Base-by-base conservation (phyloP, 345 rosid genomes). In the Rhodamnia rubescens region DNA sequence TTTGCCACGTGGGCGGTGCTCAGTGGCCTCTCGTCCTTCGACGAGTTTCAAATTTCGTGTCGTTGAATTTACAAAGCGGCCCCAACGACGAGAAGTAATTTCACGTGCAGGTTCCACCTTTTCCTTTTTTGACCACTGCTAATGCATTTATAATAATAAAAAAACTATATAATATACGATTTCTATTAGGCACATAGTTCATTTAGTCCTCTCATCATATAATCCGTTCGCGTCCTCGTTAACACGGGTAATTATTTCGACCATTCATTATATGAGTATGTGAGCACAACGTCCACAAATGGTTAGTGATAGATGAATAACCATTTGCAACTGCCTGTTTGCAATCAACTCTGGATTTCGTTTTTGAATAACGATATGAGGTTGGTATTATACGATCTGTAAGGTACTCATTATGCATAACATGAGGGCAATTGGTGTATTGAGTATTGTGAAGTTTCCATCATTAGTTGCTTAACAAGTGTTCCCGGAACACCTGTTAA, bases 281-380 rank as follows among this genome's bases (percentile, higher is more conserved):
- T 32, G n/a, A 0, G 1, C 0, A 6, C 3, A 29, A 64, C 36
- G 7, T 18, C 44, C 0, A 0, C 5, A 8, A n/a, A n/a, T n/a
- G n/a, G n/a, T n/a, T n/a, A n/a, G n/a, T 64, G 1, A 32, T 29
- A 18, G n/a, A n/a, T n/a, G n/a, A n/a, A n/a, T n/a, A n/a, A 29
- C 42, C 40, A 15, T 29, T 15, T 61, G 3, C 40, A 3, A 36
- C 40, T 36, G 3, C 40, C 40, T 36, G 3, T 36, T 36, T 36
- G 22, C 0, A 0, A 27, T 61, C 74, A 1, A 29, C 36, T 58
- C 12, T n/a, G 18, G 32, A 58, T 58, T 58, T 58, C 69, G 12
- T 58, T 4, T n/a, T 0, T 58, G 3, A 58, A n/a, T 58, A 58
- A 58, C 4, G 6, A n/a, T 12, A 5, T 58, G 21, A 21, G 21